phyloP scores from a whole-genome alignment of 140 eudicot genomes.

The Ambrosia hybrid region DNA sequence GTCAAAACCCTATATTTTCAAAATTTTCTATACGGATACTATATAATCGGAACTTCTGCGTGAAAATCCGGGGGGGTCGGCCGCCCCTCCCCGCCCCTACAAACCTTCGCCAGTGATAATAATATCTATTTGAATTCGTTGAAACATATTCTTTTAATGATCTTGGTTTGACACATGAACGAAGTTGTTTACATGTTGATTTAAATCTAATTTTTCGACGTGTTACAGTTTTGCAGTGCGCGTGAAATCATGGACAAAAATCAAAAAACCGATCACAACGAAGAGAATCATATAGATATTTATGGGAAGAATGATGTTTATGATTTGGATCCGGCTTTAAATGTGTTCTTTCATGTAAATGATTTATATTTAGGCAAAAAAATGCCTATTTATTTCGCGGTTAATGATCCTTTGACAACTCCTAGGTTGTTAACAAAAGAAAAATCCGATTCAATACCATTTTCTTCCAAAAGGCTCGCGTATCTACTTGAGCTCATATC shows the following conservation, averaged over 20 bases:
- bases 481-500: conserved; percentile 48
- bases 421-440: conserved; percentile 64
- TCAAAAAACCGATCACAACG: conserved; percentile 6
- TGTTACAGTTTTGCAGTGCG: conserved; percentile 27
- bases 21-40: no score
- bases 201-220: background rate
- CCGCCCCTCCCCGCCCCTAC: no score
- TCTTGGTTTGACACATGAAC: no score
- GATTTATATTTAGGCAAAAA: conserved; percentile 57
- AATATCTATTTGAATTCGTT: background rate
- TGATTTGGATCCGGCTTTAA: conserved; percentile 53
- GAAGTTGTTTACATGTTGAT: background rate
- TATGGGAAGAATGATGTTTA: conserved; percentile 22
- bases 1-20: no score
- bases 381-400: conserved; percentile 59
- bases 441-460: conserved; percentile 66
- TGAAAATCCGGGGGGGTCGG: no score
- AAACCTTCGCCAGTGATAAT: no score
- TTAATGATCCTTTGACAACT: conserved; percentile 36
- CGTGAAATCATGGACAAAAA: conserved; percentile 24
- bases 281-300: conserved; percentile 6
- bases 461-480: conserved; percentile 44
- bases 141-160: no score
- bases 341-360: conserved; percentile 54
- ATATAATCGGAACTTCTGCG: no score